phyloP scores from a whole-genome alignment of 1,284 basidiomycete species.

The Athelia sp. region DNA sequence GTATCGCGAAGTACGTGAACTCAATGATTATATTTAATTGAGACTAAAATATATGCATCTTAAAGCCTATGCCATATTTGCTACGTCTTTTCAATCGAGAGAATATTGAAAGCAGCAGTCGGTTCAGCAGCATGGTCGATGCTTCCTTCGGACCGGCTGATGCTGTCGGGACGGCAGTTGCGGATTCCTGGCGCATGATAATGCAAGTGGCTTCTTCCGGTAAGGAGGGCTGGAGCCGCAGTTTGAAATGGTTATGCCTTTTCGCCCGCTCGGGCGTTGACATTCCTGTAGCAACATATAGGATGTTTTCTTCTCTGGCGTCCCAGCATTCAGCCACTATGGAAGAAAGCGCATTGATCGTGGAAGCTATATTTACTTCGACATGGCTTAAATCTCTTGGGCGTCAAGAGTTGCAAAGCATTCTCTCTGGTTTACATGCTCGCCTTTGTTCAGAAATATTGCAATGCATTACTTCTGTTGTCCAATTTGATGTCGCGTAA shows the following conservation, averaged over 20 bases:
- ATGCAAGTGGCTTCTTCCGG: conserved; percentile 38
- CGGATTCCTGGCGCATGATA: conserved; percentile 57
- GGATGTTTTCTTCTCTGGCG: conserved; percentile 39
- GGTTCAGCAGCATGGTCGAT: conserved; percentile 32
- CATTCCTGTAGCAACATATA: conserved; percentile 48
- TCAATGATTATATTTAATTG: too few relatives aligned
- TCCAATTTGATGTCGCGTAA: too few relatives aligned
- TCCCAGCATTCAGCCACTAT: conserved; percentile 35
- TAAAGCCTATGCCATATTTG: conserved; percentile 54
- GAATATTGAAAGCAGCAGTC: conserved; percentile 27
- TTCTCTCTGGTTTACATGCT: conserved; percentile 45
- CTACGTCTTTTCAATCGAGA: conserved; percentile 56
- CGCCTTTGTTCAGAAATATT: conserved; percentile 34
- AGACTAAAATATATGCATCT: background rate
- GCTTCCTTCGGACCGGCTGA: conserved; percentile 22
- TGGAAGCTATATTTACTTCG: conserved; percentile 43
- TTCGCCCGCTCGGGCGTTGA: conserved; percentile 67
- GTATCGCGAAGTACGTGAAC: conserved; percentile 30
- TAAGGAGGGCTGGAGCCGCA: conserved; percentile 40
- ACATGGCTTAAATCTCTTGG: conserved; percentile 53
- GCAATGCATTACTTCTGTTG: conserved; percentile 18
- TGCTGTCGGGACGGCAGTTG: conserved; percentile 20
- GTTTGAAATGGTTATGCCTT: conserved; percentile 61
- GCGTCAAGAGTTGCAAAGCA: conserved; percentile 48
- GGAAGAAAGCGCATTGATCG: conserved; percentile 38